Evolutionary conservation across 495 filamentous ascomycete species (phyloP).

Genomic region (Parathielavia hyrcaniae): DNA sequence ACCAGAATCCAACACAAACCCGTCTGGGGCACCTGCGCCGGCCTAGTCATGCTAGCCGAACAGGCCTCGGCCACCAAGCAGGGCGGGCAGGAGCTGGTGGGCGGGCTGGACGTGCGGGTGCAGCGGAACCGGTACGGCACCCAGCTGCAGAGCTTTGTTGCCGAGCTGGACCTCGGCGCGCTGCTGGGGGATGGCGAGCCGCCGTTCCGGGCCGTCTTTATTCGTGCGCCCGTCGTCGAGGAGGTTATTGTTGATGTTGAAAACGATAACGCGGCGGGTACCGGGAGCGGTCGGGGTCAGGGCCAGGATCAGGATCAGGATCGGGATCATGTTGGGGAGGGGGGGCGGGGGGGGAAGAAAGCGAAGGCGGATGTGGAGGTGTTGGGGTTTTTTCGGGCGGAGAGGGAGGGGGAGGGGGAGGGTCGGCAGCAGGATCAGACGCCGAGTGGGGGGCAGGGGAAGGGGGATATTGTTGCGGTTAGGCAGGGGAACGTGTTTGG

Average conservation of each 20-base stretch:
- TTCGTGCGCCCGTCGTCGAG: constrained; percentile 90
- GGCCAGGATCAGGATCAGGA: too few species aligned
- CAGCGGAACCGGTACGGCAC: constrained; percentile 95
- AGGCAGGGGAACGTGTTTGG: constrained; percentile 91
- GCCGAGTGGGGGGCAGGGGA: constrained; percentile 32
- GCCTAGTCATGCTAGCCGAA: constrained; percentile 85
- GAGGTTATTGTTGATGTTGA: constrained; percentile 62
- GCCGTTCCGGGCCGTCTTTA: constrained; percentile 82
- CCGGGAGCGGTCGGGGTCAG: too few species aligned
- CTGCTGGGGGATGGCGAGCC: constrained; percentile 50
- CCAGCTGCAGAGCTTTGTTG: constrained; percentile 88
- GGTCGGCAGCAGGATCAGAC: constrained; percentile 5
- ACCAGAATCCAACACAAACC: constrained; percentile 64
- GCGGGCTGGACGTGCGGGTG: constrained; percentile 84
- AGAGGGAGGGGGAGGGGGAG: too few species aligned
- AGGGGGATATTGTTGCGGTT: constrained; percentile 85
- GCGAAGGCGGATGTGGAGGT: constrained; percentile 48
- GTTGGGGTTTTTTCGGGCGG: constrained; percentile 51
- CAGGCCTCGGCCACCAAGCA: constrained; percentile 81
- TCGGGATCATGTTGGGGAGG: too few species aligned
- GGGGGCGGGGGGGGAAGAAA: constrained; percentile 36
- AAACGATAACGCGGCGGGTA: too few species aligned
- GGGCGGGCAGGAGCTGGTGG: constrained; percentile 89
- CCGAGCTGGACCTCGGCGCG: constrained; percentile 62
- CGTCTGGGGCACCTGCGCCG: constrained; percentile 94